phyloP scores from a whole-genome alignment of 768 basidiomycete genomes.

The Lentinula sp. region DNA sequence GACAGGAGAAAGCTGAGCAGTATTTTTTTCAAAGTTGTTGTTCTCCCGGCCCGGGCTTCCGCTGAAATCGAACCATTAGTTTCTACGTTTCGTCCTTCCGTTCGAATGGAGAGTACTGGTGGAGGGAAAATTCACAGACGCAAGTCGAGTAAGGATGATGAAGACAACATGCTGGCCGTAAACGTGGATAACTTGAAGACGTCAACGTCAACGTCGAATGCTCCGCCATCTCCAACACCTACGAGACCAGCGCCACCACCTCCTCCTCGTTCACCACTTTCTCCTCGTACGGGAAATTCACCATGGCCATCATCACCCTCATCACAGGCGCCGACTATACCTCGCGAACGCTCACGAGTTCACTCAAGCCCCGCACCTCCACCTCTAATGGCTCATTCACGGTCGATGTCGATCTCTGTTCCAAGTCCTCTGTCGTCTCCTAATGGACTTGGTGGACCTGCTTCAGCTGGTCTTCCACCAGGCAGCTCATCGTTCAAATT shows the following conservation, averaged over 20 bases:
- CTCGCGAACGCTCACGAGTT: conserved; percentile 12
- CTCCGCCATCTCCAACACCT: neutral
- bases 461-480: conserved; percentile 9
- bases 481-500: conserved; percentile 15
- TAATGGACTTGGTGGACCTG: neutral
- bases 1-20: no score
- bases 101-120: neutral
- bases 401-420: conserved; percentile 6
- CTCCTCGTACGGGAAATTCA: neutral
- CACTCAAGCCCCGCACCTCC: conserved; percentile 15
- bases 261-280: neutral
- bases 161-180: conserved; percentile 1
- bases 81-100: no score
- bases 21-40: no score
- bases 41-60: no score
- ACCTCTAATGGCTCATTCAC: neutral
- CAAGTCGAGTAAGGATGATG: conserved; percentile 5
- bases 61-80: no score
- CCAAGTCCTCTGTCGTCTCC: neutral
- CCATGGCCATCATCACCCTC: neutral
- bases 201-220: neutral
- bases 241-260: neutral
- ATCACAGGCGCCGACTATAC: neutral
- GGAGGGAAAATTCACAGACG: conserved; percentile 2
- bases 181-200: neutral